Evolutionary conservation across 2,329 filamentous ascomycete species (phyloP).

Genomic region (Diaporthe aspalathi): DNA sequence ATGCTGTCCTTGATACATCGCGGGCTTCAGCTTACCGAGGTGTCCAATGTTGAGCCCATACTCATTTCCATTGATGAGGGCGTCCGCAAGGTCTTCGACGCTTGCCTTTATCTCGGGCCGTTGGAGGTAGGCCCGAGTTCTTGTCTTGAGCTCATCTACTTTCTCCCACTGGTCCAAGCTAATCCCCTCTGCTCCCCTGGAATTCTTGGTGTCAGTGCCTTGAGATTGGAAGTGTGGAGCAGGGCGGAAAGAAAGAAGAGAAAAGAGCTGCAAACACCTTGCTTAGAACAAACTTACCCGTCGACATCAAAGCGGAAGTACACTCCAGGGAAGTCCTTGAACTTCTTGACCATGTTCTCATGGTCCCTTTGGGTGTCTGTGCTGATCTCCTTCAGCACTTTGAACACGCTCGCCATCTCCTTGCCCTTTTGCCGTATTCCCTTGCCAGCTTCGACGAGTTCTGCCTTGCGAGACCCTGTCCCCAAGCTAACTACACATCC

Average conservation of each 20-base stretch:
- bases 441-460: conserved; percentile 7
- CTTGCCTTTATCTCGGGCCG: conserved; percentile 24
- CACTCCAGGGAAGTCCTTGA: conserved; percentile 39
- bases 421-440: conserved; percentile 28
- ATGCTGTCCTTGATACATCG: not conserved
- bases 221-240: no score
- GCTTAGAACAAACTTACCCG: not conserved
- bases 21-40: conserved; percentile 40
- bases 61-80: conserved; percentile 37
- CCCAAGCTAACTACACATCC: conserved; percentile 49
- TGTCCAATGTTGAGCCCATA: conserved; percentile 41
- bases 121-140: conserved; percentile 44
- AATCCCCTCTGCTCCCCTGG: conserved; percentile 41
- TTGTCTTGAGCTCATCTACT: conserved; percentile 42
- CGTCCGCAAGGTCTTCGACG: conserved; percentile 42
- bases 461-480: conserved; percentile 43
- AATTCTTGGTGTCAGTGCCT: not conserved
- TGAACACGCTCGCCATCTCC: conserved; percentile 9
- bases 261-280: no score
- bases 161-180: conserved; percentile 44
- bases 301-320: conserved; percentile 49
- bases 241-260: no score
- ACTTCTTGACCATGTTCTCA: conserved; percentile 34
- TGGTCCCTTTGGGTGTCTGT: conserved; percentile 43
- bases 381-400: conserved; percentile 19